Conservation (phyloP, 2,329 filamentous ascomycete genomes). For the Beauveria sp. region DNA sequence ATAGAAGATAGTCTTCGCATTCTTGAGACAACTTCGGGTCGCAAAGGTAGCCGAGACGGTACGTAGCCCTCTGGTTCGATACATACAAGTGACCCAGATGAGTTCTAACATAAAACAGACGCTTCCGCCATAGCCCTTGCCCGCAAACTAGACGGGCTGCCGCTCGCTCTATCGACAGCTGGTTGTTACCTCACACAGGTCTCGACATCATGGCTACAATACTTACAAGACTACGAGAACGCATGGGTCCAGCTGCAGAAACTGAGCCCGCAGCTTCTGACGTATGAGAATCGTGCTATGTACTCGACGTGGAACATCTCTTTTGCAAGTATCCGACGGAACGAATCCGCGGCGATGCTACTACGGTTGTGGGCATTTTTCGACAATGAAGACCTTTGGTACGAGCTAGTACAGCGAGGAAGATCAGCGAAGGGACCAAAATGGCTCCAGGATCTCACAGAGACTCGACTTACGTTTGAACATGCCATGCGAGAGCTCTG, state of each 20-base stretch:
- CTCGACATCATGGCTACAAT: slow-evolving; percentile 27
- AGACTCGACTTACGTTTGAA: slow-evolving; percentile 19
- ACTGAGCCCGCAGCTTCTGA: slow-evolving; percentile 19
- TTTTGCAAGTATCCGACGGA: slow-evolving; percentile 26
- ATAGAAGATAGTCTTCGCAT: slow-evolving; percentile 24
- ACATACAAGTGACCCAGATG: background rate
- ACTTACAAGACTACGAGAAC: slow-evolving; percentile 30
- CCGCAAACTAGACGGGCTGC: slow-evolving; percentile 32
- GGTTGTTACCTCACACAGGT: slow-evolving; percentile 34
- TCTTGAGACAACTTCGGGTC: slow-evolving; percentile 21
- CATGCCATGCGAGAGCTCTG: slow-evolving; percentile 21
- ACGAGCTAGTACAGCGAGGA: slow-evolving; percentile 27
- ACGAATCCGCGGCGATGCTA: slow-evolving; percentile 21
- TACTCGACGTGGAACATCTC: slow-evolving; percentile 33
- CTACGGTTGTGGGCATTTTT: slow-evolving; percentile 36
- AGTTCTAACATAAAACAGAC: slow-evolving; percentile 19
- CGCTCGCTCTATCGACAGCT: slow-evolving; percentile 37
- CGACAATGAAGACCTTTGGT: slow-evolving; percentile 36
- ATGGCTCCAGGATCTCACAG: slow-evolving; percentile 20
- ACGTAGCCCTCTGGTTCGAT: background rate
- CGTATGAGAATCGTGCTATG: slow-evolving; percentile 24
- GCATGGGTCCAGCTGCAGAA: slow-evolving; percentile 29
- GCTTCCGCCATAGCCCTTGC: slow-evolving; percentile 16
- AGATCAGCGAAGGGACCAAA: slow-evolving; percentile 1
- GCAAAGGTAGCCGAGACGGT: slow-evolving; percentile 20